Percentiles rank a stretch among this genome's conserved stretches.
Evolutionary conservation across 2,329 filamentous ascomycete species (phyloP).

Genomic region (Beauveria caledonica): DNA sequence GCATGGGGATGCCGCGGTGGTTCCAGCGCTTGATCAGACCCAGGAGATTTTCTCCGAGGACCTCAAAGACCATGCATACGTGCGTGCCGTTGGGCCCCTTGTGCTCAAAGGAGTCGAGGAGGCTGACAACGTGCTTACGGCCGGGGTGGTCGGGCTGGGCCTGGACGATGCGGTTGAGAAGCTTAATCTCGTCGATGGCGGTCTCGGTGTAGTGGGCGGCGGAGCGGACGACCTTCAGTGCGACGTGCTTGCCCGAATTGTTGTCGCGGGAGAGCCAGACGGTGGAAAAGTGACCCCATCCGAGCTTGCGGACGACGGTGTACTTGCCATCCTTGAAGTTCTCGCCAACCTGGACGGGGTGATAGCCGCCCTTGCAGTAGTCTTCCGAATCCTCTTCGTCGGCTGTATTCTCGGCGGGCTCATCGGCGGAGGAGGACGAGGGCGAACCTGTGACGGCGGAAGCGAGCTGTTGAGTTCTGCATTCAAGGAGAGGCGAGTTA

Average conservation of each 20-base stretch:
- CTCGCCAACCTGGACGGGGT: slow-evolving; percentile 89
- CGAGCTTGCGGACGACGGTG: slow-evolving; percentile 89
- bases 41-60: slow-evolving; percentile 87
- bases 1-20: slow-evolving; percentile 92
- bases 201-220: slow-evolving; percentile 98
- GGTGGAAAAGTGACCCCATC: slow-evolving; percentile 99
- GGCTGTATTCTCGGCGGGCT: slow-evolving; percentile 82
- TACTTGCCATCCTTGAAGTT: slow-evolving; percentile 97
- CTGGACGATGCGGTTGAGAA: slow-evolving; percentile 92
- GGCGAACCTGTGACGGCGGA: slow-evolving; percentile 62
- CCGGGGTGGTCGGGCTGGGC: slow-evolving; percentile 93
- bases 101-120: slow-evolving; percentile 95
- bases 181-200: slow-evolving; percentile 96
- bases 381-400: slow-evolving; percentile 99
- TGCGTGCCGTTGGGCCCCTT: slow-evolving; percentile 94
- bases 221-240: slow-evolving; percentile 93
- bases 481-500: slow-evolving; percentile 12
- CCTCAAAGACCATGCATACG: slow-evolving; percentile 99
- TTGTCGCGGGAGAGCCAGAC: slow-evolving; percentile 84
- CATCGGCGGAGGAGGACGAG: slow-evolving; percentile 71
- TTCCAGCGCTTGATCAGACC: slow-evolving; percentile 98
- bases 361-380: slow-evolving; percentile 98
- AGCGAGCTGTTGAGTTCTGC: slow-evolving; percentile 47
- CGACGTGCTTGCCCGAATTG: slow-evolving; percentile 83
- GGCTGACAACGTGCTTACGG: slow-evolving; percentile 87